Base-by-base conservation (phyloP, 208 protist genomes). In the Trypanosoma rangeli region DNA sequence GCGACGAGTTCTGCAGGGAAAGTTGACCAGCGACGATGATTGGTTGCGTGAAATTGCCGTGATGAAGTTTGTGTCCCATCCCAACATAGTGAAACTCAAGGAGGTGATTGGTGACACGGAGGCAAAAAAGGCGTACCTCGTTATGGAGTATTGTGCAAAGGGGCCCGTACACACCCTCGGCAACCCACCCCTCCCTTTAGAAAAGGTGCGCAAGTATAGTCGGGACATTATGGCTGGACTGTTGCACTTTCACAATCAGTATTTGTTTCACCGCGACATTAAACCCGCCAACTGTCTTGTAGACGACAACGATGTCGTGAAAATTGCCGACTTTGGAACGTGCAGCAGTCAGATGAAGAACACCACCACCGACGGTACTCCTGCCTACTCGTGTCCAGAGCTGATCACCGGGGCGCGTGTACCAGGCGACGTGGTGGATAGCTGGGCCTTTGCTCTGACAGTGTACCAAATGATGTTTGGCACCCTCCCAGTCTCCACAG, bases 91-190 rank as follows among this genome's bases (percentile, higher is more conserved):
- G 18, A 64, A 90, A 75, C 83, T 99, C 35, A 90, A 92, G 57
- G 97, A 99, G 69, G 94, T 99, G 10, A 98, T 99, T 44, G 95
- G 98, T 60, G 98, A 99, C 68, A 79, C 85, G 10, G 76, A 91
- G 31, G 72, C 84, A 39, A 82, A 97, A 37, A 93, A 91, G 50
- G 71, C 98, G 50, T 98, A 97, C 68, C 70, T 98, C 26, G 96
- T 98, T 16, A 96, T 98, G 84, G 94, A 98, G 80, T 98, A 97
- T 79, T 93, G 93, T 64, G 70, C 86, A 55, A 74, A 83, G 12
- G 95, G 95, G 3, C 79, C 88, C 28, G 71, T 97, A 42, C 84
- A 96, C 75, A 59, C 75, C 1, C 56, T 79, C n/a, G 79, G 80
- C 29, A 49, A 74, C 31, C 84, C 83, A 9, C 78, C 85, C n/a